Evolutionary conservation across 441 rosid genomes (phyloP).

Genomic region (Bocquillonia castaneifolia): DNA sequence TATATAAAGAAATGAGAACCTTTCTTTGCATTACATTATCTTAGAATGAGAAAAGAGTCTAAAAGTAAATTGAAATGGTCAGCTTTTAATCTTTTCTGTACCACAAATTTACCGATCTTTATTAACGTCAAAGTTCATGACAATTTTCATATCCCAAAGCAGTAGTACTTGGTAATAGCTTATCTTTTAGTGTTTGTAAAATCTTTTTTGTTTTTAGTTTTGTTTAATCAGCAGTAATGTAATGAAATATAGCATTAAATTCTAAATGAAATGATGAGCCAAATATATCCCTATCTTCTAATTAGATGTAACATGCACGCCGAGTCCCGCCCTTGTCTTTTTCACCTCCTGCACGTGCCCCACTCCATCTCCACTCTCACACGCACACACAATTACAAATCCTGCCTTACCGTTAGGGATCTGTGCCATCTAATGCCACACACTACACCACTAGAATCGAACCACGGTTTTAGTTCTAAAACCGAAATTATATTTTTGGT

Average conservation of each 20-base stretch:
- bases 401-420: background rate
- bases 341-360: background rate
- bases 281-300: constrained; percentile 1
- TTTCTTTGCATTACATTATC: too few relatives aligned
- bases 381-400: background rate
- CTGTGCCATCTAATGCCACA: background rate
- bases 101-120: too few relatives aligned
- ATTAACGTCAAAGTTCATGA: too few relatives aligned
- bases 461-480: too few relatives aligned
- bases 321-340: background rate
- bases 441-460: background rate
- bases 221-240: background rate
- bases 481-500: background rate
- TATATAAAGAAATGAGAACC: too few relatives aligned
- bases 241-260: background rate
- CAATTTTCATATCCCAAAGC: too few relatives aligned
- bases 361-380: background rate
- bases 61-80: too few relatives aligned
- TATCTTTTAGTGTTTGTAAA: too few relatives aligned
- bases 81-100: too few relatives aligned
- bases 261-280: background rate
- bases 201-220: too few relatives aligned
- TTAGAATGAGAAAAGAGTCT: too few relatives aligned
- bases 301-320: constrained; percentile 3
- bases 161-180: too few relatives aligned